Base-by-base conservation (phyloP, 2,329 filamentous ascomycete species). In the Dichotomopilus funicola region DNA sequence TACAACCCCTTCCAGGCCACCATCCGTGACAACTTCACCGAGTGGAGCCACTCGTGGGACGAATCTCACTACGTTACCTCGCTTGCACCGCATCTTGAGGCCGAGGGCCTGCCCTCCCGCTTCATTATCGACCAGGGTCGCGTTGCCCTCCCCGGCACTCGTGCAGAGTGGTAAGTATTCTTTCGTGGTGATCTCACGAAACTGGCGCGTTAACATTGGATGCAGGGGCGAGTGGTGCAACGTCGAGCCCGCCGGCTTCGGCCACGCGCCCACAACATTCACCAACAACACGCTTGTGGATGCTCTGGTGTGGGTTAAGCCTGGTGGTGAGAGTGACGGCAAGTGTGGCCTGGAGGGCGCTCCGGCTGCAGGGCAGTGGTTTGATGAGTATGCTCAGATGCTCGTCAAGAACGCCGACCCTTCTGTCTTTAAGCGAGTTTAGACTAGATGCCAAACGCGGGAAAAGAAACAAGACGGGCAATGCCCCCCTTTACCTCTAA, bases 61-160 rank as follows among this genome's bases (percentile, higher is more conserved):
- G 74, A 76, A 65, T 64, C 62, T 27, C 63, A 72, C 67, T 76
- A 74, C 61, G 71, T 67, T 51, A 60, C 64, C 45, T 70, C 71
- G 2, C 68, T 76, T 7, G 62, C 71, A 1, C 68, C 72, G 1
- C 63, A 66, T 56, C 71, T 75, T 49, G 67, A 68, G 54, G 68
- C 65, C 9, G 64, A 67, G 45, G 73, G 72, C 4, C 67, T 76
- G 12, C 74, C 74, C 1, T 62, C 72, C 4, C 66, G 69, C 55
- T 76, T 76, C 68, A 75, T 76, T 63, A 66, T 76, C 62, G 74
- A 76, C 60, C 72, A 74, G 62, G 73, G 74, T 45, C 71, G 74
- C 19, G 70, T 72, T 2, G 69, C 68, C 1, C 56, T 67, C 1
- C 68, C 69, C 4, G 72, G 69, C n/a, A 67, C 66, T 7, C 66